Evolutionary conservation across 208 protist genomes (phyloP), one percentile per base, ranked within the genome.

Genomic region (Trypanosoma platydactyli): DNA sequence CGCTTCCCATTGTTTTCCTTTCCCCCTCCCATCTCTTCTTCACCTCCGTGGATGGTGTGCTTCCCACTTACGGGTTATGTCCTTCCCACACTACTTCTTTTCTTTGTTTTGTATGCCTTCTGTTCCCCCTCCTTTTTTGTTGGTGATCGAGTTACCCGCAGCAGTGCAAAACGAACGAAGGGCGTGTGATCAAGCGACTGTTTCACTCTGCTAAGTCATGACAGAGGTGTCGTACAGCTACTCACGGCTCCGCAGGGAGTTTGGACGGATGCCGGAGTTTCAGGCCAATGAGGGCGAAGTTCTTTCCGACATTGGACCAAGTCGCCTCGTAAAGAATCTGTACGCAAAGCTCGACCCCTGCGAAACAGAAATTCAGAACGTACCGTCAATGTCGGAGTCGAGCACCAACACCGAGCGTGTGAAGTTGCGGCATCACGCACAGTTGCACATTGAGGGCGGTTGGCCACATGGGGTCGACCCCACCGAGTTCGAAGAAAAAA

Each of bases 391-490:
- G 18, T 96, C 94, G 1, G 95, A 98, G 73, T 77, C 95, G 41
- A 87, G 83, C 54, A 97, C 94, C 2, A 98, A 98, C 81, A 98
- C 96, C 20, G 93, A 98, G 68, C 87, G 91, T 9, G 90, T 98
- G 57, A 82, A 88, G 44, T 72, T 97, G 20, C 88, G 89, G 55
- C 84, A 81, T 53, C 86, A 95, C 61, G 94, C 95, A n/a, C 91
- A 98, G 76, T 84, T 84, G 4, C 97, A 99, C 75, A 63, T 83
- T 12, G 95, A 99, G 72, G 98, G 97, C 53, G 98, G 97, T 30
- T 99, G 98, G 97, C 97, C 98, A n/a, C 90, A 96, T 64, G 94
- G 94, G 57, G 92, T 99, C 0, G 96, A 99, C 63, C 86, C 94
- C 1, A 92, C 88, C 1, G 95, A 99, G 72, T 91, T 97, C 63